Evolutionary conservation across 1,284 basidiomycete genomes (phyloP).

Genomic region (Trametes pubescens): DNA sequence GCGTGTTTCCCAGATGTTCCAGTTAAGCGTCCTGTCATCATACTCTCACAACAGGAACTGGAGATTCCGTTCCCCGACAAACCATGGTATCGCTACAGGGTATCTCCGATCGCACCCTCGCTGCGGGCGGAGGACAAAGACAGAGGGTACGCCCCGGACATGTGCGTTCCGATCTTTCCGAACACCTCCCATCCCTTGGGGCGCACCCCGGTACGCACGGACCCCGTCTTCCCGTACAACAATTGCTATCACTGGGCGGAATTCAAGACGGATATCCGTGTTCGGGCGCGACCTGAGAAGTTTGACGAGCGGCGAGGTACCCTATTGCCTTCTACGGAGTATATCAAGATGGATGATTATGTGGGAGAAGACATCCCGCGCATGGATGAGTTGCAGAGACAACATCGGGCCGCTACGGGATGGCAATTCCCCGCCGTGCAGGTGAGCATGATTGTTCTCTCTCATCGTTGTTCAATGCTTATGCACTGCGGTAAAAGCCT

Average conservation of each 20-base stretch:
- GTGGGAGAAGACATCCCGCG: too few species aligned
- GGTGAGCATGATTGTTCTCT: too few species aligned
- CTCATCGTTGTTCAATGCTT: too few species aligned
- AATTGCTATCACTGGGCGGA: constrained; percentile 16
- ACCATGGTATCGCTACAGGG: background rate
- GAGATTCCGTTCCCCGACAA: background rate
- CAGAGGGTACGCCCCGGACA: constrained; percentile 8
- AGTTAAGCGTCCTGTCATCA: too few species aligned
- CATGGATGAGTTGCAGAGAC: too few species aligned
- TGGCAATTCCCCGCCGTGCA: too few species aligned
- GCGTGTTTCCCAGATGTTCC: background rate
- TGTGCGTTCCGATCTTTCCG: constrained; percentile 22
- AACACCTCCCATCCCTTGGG: constrained; percentile 7
- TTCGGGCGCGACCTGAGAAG: background rate
- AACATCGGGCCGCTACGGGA: too few species aligned
- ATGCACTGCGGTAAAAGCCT: background rate
- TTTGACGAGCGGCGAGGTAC: background rate
- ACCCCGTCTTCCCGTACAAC: background rate
- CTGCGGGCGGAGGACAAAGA: background rate
- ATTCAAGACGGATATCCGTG: background rate
- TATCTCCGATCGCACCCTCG: background rate
- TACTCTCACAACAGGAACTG: background rate
- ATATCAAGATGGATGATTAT: background rate
- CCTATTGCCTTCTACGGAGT: background rate
- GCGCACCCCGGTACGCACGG: constrained; percentile 8